Conservation (phyloP, 495 filamentous ascomycete species). For the Geopyxis carbonaria region DNA sequence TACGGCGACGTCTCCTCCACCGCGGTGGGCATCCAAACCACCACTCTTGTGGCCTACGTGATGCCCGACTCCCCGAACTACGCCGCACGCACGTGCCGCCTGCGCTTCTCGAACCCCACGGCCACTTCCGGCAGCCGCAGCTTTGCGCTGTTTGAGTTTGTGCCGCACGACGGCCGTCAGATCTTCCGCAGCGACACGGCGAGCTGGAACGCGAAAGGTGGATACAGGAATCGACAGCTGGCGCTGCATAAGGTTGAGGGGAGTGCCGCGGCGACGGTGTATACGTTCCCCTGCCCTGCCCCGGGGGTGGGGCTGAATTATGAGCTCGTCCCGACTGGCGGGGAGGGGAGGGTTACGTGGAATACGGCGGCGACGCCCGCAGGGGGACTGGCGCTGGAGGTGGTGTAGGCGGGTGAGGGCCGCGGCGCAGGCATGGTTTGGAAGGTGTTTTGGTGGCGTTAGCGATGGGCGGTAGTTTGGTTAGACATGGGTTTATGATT, state of each 20-base stretch:
- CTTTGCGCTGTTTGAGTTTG: neutral
- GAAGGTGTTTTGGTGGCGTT: no score
- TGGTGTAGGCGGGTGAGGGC: no score
- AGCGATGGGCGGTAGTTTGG: no score
- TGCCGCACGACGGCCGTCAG: neutral
- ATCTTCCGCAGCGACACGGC: neutral
- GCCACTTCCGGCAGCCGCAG: neutral
- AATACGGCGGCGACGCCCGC: no score
- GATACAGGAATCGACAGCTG: neutral
- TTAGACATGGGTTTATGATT: no score
- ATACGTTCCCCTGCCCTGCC: neutral
- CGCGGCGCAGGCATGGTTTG: no score
- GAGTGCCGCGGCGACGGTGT: neutral
- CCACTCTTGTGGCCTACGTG: neutral
- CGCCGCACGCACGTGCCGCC: neutral
- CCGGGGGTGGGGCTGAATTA: neutral
- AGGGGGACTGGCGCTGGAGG: no score
- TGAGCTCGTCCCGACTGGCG: constrained; percentile 2
- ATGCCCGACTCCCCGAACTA: neutral
- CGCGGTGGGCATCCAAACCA: neutral
- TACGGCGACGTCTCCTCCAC: neutral
- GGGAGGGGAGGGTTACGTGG: neutral
- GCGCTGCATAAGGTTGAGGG: neutral
- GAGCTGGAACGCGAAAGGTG: neutral
- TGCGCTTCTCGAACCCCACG: neutral